A percentile compares a stretch with the other conserved stretches of the same genome.
phyloP scores from a whole-genome alignment of 768 basidiomycete species.

The Lactarius quietus region DNA sequence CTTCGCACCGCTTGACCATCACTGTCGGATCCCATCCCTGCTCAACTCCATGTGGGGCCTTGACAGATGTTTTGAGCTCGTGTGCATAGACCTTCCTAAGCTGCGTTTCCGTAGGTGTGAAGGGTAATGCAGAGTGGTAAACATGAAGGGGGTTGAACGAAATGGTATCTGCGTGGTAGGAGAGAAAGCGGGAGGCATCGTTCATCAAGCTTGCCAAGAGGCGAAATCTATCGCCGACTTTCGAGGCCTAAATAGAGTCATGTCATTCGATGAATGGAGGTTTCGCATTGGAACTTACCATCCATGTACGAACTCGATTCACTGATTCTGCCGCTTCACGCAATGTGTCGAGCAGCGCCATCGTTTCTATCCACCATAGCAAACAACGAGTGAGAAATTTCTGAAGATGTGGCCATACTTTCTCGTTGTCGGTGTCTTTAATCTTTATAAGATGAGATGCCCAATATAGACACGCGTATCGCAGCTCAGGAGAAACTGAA shows the following conservation, averaged over 20 bases:
- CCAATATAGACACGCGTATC: not conserved
- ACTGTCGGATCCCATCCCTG: not conserved
- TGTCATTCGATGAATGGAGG: not conserved
- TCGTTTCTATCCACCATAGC: not conserved
- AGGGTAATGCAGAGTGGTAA: not conserved
- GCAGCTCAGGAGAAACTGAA: not conserved
- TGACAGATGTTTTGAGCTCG: not conserved
- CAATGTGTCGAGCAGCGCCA: not conserved
- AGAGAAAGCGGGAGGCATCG: not conserved
- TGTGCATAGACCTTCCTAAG: not conserved
- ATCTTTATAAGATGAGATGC: too few species aligned
- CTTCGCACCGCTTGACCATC: not conserved
- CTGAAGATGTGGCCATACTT: not conserved
- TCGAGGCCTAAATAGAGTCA: not conserved
- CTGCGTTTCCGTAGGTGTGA: not conserved
- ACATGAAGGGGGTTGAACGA: not conserved
- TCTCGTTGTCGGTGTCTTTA: not conserved
- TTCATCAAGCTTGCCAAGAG: not conserved
- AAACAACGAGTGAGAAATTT: not conserved
- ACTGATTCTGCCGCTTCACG: not conserved
- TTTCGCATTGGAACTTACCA: not conserved
- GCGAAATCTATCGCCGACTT: not conserved
- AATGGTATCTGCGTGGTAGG: not conserved
- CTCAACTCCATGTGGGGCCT: not conserved
- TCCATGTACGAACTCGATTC: not conserved